Evolutionary conservation across 805 yeast genomes (phyloP), one percentile per base, ranked within the genome.

Genomic region (Wickerhamomyces mucosus): DNA sequence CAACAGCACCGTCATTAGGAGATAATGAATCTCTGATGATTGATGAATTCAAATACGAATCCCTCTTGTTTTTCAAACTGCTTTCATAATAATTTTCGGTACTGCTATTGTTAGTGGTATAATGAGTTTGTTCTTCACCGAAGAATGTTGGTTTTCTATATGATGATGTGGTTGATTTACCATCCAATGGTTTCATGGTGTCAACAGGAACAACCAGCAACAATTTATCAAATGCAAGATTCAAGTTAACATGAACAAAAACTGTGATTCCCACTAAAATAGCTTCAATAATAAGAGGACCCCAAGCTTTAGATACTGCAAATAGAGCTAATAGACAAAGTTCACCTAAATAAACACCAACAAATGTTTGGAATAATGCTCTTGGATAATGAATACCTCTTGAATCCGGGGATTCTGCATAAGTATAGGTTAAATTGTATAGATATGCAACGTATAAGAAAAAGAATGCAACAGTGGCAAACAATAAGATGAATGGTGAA

Each of bases 221-320:
- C 50, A 86, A 61, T 10, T 68, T 64, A 35, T 69, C 78, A 50
- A 85, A 83, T 0, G 96, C 84, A 7, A 50, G 39, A 39, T 67
- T 72, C 50, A 89, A 55, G 40, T 73, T 69, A 19, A 72, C 13
- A 47, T 89, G 96, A 36, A 72, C 65, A 50, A 83, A 78, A 4
- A 69, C 69, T 0, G 96, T 84, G 41, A 67, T 55, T 7, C 67
- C 70, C 11, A 84, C 46, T 26, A 79, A 63, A 31, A 88, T 64
- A 2, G 74, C 76, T 53, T 81, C 83, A 33, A 89, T 58, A 4
- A 78, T 82, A 41, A 86, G 67, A 22, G 96, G 94, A 27, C 96
- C 97, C 96, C 96, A 89, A 26, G 94, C 80, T 64, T 84, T 84
- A 39, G 94, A 86, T 34, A 89, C 94, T 13, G 74, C 82, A 52